A percentile compares a stretch with the other conserved stretches of the same genome.
These are phyloP conservation scores for Cyclostephanos tholiformis DNA, from an alignment of 108 stramenopile species.

Conservation along the genomic window DNA sequence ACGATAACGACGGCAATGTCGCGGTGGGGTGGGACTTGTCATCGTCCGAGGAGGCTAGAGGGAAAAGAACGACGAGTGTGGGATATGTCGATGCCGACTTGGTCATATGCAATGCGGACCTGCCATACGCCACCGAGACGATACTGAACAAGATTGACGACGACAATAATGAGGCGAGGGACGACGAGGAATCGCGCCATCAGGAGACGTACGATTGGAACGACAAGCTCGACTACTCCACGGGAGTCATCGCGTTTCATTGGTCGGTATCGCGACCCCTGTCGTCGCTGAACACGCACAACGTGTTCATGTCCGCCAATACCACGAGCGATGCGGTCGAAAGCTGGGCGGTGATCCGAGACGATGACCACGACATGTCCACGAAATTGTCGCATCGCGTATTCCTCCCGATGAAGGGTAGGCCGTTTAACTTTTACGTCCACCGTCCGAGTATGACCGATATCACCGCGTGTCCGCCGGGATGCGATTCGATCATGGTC, in stretches of 20 bases:
- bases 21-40: slow-evolving; percentile 1
- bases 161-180: not conserved
- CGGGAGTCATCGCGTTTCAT: slow-evolving; percentile 84
- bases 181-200: slow-evolving; percentile 16
- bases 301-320: slow-evolving; percentile 76
- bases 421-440: slow-evolving; percentile 91
- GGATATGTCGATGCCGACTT: slow-evolving; percentile 74
- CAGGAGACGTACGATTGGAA: slow-evolving; percentile 71
- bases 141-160: slow-evolving; percentile 58
- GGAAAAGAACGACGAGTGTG: not conserved
- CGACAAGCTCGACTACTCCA: slow-evolving; percentile 70
- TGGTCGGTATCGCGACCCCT: slow-evolving; percentile 66
- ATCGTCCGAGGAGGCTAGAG: not conserved
- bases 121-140: slow-evolving; percentile 79
- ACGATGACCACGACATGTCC: not conserved
- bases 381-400: slow-evolving; percentile 1
- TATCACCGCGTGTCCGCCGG: slow-evolving; percentile 70
- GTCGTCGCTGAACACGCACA: slow-evolving; percentile 76
- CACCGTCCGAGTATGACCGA: slow-evolving; percentile 80
- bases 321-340: slow-evolving; percentile 51
- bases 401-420: slow-evolving; percentile 5
- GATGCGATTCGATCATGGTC: slow-evolving; percentile 89
- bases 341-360: slow-evolving; percentile 70
- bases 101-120: slow-evolving; percentile 88
- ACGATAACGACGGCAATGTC: not conserved